A percentile compares a stretch with the other conserved stretches of the same genome.
Evolutionary conservation across 139 green algal genomes (phyloP).

Genomic region (Picochlorum sp.): DNA sequence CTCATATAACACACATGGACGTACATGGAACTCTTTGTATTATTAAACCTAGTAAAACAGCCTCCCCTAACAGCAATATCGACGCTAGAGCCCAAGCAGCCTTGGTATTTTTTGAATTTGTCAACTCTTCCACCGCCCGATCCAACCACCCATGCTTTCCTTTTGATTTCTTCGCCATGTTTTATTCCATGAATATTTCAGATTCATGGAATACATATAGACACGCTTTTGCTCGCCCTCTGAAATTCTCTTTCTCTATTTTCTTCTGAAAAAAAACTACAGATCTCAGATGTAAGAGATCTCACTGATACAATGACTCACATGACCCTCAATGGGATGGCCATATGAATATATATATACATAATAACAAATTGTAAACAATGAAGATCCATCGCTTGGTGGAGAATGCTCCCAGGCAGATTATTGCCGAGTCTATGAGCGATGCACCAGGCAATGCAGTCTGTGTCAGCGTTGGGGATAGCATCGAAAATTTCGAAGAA

Average conservation of each 20-base stretch:
- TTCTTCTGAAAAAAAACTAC: too few species aligned
- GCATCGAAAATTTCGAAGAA: conserved; percentile 27
- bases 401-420: not conserved
- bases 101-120: conserved; percentile 3
- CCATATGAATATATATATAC: too few species aligned
- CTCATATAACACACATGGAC: not conserved
- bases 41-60: conserved; percentile 3
- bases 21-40: conserved; percentile 3
- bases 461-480: conserved; percentile 43
- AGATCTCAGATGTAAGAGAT: not conserved
- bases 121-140: not conserved
- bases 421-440: not conserved
- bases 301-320: not conserved
- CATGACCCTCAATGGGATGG: too few species aligned
- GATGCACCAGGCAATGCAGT: not conserved
- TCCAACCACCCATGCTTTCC: not conserved
- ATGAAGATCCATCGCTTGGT: not conserved
- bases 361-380: too few species aligned
- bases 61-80: conserved; percentile 5
- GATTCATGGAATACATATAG: too few species aligned
- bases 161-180: not conserved
- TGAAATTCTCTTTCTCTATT: too few species aligned
- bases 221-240: too few species aligned
- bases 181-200: too few species aligned
- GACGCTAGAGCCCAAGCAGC: conserved; percentile 1